A percentile compares a stretch with the other conserved stretches of the same genome.
Conservation (phyloP, 1,284 basidiomycete species). For the Crucibulum parvulum region DNA sequence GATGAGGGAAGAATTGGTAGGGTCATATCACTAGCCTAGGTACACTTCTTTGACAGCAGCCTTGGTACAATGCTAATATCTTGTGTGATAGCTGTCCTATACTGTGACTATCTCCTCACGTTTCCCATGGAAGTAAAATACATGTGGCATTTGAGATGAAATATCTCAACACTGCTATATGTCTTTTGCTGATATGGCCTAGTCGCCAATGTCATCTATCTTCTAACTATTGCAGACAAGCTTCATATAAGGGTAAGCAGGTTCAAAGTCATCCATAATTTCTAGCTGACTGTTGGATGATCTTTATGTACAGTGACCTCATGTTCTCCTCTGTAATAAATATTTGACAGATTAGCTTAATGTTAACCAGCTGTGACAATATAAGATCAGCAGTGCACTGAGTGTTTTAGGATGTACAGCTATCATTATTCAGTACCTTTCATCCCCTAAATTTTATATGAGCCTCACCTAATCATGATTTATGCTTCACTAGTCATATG, state of each 20-base stretch:
- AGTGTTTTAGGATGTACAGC: constrained; percentile 38
- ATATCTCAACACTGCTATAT: constrained; percentile 39
- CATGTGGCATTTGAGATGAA: constrained; percentile 36
- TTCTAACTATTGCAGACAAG: constrained; percentile 30
- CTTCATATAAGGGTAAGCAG: constrained; percentile 22
- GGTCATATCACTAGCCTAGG: too few species aligned
- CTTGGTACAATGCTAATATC: too few species aligned
- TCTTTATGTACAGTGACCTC: neutral
- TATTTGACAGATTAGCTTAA: neutral
- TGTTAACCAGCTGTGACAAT: constrained; percentile 32
- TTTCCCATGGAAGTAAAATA: constrained; percentile 35
- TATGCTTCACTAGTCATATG: constrained; percentile 27
- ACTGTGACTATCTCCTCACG: constrained; percentile 41
- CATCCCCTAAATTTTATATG: neutral
- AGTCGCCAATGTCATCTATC: constrained; percentile 37
- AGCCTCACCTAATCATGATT: neutral
- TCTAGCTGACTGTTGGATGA: neutral
- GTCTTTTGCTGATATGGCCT: constrained; percentile 42
- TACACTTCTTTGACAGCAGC: too few species aligned
- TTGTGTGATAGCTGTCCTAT: constrained; percentile 28
- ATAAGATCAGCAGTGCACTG: constrained; percentile 33
- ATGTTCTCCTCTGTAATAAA: neutral
- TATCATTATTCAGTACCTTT: constrained; percentile 32
- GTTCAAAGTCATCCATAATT: neutral
- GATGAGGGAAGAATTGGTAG: too few species aligned